Base-by-base conservation (phyloP, 2,329 filamentous ascomycete genomes). In the Aspergillus sp. region DNA sequence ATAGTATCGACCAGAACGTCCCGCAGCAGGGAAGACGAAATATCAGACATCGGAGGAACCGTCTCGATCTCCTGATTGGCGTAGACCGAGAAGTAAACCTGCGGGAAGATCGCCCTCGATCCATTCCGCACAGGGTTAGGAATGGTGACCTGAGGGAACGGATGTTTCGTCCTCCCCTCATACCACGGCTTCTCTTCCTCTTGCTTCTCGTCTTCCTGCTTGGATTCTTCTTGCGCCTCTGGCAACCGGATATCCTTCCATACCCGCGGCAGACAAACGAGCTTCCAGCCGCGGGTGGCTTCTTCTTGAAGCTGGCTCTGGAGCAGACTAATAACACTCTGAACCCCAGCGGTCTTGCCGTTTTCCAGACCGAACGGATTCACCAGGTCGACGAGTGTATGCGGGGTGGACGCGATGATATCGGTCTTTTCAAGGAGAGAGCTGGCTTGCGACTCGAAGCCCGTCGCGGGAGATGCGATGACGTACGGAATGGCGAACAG, bases 1-100 rank as follows among this genome's bases (percentile, higher is more conserved):
- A 99, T 94, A 0, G 92, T 97, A 69, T 99, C 94, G 36, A 90
- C 81, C 50, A 97, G 81, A 0, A 85, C 85, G 70, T 99, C 94
- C 45, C 94, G 85, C 53, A 99, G 81, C 36, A 99, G 76, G 5
- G 88, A 91, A 1, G 91, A 86, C 1, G 92, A 87, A 63, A 97
- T 87, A 67, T 86, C 84, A 3, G 83, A 82, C 10, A 84, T 84
- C 3, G 86, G 81, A 29, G 94, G 94, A 9, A 99, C 94, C 1
- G 93, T 95, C 71, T 93, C 87, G 40, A 95, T 80, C 14, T 96
- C 91, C 68, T 96, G 91, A 58, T 89, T 83, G 5, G 86, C 82
- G 68, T 96, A 99, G 45, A 97, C 90, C 1, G 94, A 97, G 69
- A 96, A 88, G 75, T 91, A 96, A 20, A 96, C 81, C 72, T 99